Conservation (phyloP, 805 yeast species). For the Candida berthetii region DNA sequence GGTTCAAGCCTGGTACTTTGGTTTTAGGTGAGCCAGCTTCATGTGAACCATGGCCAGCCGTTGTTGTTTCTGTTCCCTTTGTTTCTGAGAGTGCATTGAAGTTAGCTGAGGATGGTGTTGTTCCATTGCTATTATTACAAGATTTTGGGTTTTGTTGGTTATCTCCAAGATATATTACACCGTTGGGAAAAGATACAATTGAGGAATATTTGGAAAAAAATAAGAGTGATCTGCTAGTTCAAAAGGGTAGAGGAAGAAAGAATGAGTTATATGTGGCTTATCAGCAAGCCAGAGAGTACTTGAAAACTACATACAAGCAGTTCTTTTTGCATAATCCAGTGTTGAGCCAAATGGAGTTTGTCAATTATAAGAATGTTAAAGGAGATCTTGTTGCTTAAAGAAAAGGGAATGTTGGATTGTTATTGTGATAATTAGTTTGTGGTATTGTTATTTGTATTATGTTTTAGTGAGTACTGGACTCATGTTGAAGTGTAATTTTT, state of each 20-base stretch:
- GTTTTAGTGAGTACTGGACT: no score
- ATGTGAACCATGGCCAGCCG: background rate
- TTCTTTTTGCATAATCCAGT: background rate
- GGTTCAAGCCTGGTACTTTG: background rate
- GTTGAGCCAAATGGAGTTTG: background rate
- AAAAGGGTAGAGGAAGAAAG: background rate
- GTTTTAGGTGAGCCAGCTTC: background rate
- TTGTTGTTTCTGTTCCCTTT: background rate
- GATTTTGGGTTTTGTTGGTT: background rate
- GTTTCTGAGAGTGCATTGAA: background rate
- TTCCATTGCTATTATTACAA: background rate
- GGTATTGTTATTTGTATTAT: no score
- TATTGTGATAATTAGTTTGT: no score
- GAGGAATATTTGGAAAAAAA: background rate
- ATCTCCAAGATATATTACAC: background rate
- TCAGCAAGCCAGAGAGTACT: background rate
- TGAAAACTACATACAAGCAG: background rate
- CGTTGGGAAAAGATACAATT: background rate
- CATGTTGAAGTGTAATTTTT: no score
- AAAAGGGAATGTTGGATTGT: background rate
- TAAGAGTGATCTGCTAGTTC: background rate
- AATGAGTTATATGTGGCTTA: background rate
- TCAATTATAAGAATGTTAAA: background rate
- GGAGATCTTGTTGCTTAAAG: background rate
- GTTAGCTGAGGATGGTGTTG: background rate